Evolutionary conservation across 306 rosid genomes (phyloP), one percentile per base, ranked within the genome.

Genomic region (Pueraria montana): DNA sequence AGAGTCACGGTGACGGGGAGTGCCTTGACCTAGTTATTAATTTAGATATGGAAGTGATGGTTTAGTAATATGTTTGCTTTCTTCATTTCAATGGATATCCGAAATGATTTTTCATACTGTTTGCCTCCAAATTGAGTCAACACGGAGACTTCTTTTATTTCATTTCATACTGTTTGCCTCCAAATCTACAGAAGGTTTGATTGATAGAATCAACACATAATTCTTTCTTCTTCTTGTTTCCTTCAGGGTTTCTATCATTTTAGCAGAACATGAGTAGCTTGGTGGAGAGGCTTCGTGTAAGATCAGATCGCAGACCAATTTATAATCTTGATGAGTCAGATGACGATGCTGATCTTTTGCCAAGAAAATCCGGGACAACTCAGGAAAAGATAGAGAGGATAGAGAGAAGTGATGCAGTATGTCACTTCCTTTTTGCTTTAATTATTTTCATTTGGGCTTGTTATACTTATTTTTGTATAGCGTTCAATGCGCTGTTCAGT

Each of bases 201-300:
- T 63, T n/a, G 75, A 16, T 59, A 68, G 43, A 69, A 53, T 82
- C 58, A 36, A 79, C 58, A 10, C 6, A 10, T 2, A 4, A 6
- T 4, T 79, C 11, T 59, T 87, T 71, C 50, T 58, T 81, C 50
- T 58, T 84, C 46, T 48, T 81, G 45, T 75, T 77, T n/a, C 43
- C 59, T 8, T 65, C 58, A 78, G 86, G 56, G 8, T 45, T 79
- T 81, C 7, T 30, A 9, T 80, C 17, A 62, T 42, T 23, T 71
- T 70, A 80, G 81, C 90, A 84, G 94, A 91, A 77, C 59, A 96
- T 96, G 99, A 96, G 97, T 91, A 96, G 98, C 86, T 83, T 96
- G 93, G 99, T 92, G 46, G 99, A 96, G 92, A 94, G 99, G 92
- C 98, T 96, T 77, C 97, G 99, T 3, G 97, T 88, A 84, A 88